These are phyloP conservation scores for Paralagenidium karlingii DNA, from an alignment of 352 stramenopile species.

Conservation along the genomic window DNA sequence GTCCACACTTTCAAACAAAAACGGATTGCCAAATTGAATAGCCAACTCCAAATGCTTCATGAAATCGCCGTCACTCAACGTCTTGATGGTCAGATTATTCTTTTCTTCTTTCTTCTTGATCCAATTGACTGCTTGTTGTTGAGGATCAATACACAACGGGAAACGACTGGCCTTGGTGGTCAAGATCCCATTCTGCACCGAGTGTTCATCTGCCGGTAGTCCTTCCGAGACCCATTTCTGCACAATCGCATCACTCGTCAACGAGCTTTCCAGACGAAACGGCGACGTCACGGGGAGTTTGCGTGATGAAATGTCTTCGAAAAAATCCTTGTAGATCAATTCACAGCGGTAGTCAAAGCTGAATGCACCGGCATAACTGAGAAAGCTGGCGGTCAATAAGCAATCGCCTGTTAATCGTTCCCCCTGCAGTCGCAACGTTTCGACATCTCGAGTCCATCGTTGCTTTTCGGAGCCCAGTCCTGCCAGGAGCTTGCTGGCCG, in stretches of 20 bases:
- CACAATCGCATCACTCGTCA: slow-evolving; percentile 89
- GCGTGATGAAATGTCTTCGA: slow-evolving; percentile 61
- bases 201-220: slow-evolving; percentile 89
- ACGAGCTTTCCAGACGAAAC: slow-evolving; percentile 83
- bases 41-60: slow-evolving; percentile 93
- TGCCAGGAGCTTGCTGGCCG: slow-evolving; percentile 87
- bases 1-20: slow-evolving; percentile 92
- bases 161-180: slow-evolving; percentile 91
- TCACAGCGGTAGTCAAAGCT: slow-evolving; percentile 85
- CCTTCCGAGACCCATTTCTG: slow-evolving; percentile 92
- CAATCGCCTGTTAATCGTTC: slow-evolving; percentile 85
- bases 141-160: slow-evolving; percentile 91
- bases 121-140: slow-evolving; percentile 93
- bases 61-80: slow-evolving; percentile 88
- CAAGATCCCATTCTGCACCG: slow-evolving; percentile 92
- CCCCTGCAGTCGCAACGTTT: slow-evolving; percentile 68
- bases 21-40: slow-evolving; percentile 93
- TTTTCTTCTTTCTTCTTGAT: slow-evolving; percentile 94
- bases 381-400: slow-evolving; percentile 81
- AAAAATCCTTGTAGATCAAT: slow-evolving; percentile 84
- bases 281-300: slow-evolving; percentile 76
- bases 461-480: slow-evolving; percentile 85
- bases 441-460: slow-evolving; percentile 90
- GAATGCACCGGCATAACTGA: slow-evolving; percentile 86
- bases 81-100: slow-evolving; percentile 89